phyloP scores from a whole-genome alignment of 2,329 filamentous ascomycete species.

The Leptographium flavum region DNA sequence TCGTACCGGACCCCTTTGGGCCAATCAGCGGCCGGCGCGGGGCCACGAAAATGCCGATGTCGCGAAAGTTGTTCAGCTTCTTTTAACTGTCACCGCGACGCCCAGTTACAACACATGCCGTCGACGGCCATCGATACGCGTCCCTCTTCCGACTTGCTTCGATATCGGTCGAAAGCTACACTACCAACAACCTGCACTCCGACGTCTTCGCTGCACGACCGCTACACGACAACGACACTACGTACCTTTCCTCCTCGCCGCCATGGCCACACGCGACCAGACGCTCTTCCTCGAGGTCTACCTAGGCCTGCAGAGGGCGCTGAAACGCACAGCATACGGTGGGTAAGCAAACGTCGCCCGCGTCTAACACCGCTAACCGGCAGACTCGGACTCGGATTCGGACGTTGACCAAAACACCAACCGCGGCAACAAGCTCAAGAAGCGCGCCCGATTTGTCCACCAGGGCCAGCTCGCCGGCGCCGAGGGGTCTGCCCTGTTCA shows the following conservation, averaged over 20 bases:
- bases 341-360: not conserved
- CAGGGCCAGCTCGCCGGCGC: constrained; percentile 55
- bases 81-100: no score
- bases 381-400: constrained; percentile 68
- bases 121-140: no score
- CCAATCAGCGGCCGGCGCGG: constrained; percentile 6
- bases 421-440: constrained; percentile 68
- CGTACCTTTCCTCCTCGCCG: not conserved
- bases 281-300: constrained; percentile 11
- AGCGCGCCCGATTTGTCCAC: constrained; percentile 55
- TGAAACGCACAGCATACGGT: constrained; percentile 13
- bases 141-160: no score
- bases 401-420: constrained; percentile 56
- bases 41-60: not conserved
- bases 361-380: not conserved
- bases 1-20: not conserved
- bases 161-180: no score
- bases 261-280: constrained; percentile 12
- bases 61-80: no score
- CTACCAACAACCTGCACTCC: no score
- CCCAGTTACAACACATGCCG: no score
- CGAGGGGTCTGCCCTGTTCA: constrained; percentile 53
- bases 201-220: no score
- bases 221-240: not conserved
- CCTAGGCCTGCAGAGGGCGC: constrained; percentile 11